These are phyloP conservation scores for Aphanomyces stellatus DNA, from an alignment of 352 stramenopile genomes.

Conservation along the genomic window DNA sequence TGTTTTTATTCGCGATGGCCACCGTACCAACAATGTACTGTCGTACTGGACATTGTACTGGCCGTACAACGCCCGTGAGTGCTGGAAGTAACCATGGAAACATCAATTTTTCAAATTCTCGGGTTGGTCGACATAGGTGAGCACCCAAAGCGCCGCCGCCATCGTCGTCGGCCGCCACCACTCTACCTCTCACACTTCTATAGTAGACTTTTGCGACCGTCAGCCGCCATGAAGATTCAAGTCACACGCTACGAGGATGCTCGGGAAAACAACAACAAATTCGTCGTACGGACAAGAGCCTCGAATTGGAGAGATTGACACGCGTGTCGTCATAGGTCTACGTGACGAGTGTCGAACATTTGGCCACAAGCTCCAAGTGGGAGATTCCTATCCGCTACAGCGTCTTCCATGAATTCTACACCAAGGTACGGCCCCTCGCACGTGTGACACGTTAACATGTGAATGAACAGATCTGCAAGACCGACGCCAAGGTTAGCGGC, in stretches of 20 bases:
- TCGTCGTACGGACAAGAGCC: not conserved
- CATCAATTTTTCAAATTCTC: no score
- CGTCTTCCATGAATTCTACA: constrained; percentile 14
- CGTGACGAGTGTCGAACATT: constrained; percentile 2
- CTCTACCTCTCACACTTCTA: no score
- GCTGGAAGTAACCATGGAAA: no score
- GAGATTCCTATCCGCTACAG: constrained; percentile 13
- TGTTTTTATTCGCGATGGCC: no score
- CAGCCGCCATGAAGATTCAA: constrained; percentile 19
- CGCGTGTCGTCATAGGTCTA: constrained; percentile 16
- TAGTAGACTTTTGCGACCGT: not conserved
- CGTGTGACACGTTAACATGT: not conserved
- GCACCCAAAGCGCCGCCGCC: no score
- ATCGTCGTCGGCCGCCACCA: no score
- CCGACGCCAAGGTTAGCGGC: not conserved
- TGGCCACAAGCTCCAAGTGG: not conserved
- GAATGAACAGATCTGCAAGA: constrained; percentile 1
- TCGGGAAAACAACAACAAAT: constrained; percentile 1
- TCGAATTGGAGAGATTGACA: no score
- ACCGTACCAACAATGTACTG: no score
- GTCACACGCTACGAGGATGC: constrained; percentile 4
- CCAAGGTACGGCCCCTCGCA: not conserved
- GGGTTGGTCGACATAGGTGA: no score
- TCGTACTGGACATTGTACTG: no score
- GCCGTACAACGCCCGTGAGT: no score